These are phyloP conservation scores for Termitomyces heimii DNA, from an alignment of 768 basidiomycete species.

Conservation along the genomic window DNA sequence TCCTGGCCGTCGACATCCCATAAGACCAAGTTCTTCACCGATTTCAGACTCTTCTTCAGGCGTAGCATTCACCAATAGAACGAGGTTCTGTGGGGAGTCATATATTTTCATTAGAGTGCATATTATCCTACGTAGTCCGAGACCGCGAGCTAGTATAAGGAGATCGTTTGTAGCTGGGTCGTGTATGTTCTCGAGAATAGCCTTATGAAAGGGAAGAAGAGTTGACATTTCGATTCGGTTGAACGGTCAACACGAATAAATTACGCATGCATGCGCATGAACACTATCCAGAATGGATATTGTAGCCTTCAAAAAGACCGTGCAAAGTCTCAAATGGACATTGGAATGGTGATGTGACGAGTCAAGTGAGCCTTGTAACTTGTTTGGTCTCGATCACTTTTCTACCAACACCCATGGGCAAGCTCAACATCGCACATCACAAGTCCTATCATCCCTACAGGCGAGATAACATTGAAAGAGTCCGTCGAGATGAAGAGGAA, in stretches of 20 bases:
- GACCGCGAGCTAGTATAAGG: constrained; percentile 79
- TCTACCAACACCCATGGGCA: constrained; percentile 53
- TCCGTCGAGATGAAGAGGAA: constrained; percentile 78
- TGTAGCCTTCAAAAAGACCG: background rate
- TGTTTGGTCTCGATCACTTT: constrained; percentile 5
- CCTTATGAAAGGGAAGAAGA: constrained; percentile 61
- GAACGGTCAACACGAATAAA: background rate
- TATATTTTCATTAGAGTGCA: constrained; percentile 92
- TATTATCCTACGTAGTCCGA: constrained; percentile 78
- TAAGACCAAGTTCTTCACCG: constrained; percentile 86
- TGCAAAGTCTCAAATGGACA: background rate
- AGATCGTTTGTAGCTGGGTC: constrained; percentile 72
- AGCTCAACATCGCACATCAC: constrained; percentile 86
- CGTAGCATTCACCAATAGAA: constrained; percentile 79
- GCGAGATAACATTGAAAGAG: constrained; percentile 77
- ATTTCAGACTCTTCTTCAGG: constrained; percentile 88
- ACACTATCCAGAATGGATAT: background rate
- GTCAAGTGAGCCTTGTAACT: background rate
- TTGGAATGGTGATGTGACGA: background rate
- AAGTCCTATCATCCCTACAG: constrained; percentile 89
- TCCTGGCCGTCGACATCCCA: constrained; percentile 87
- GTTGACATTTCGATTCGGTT: constrained; percentile 31
- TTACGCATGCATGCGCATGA: background rate
- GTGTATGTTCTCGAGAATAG: constrained; percentile 62
- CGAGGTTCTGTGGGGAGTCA: constrained; percentile 76